A percentile compares a stretch with the other conserved stretches of the same genome.
phyloP scores from a whole-genome alignment of 2,329 filamentous ascomycete genomes.

The Fusarium armeniacum region DNA sequence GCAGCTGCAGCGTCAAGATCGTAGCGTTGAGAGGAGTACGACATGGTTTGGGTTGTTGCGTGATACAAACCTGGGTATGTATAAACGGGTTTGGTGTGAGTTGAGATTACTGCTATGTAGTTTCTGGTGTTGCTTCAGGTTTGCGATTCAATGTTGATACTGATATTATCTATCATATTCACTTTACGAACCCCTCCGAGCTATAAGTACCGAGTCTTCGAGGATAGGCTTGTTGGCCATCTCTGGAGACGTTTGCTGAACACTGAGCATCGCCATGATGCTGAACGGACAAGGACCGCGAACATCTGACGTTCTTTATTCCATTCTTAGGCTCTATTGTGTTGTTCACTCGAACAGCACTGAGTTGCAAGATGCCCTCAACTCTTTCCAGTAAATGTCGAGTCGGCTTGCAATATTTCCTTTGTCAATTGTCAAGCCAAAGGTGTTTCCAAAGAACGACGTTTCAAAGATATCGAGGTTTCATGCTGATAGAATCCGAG shows the following conservation, averaged over 20 bases:
- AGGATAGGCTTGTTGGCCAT: neutral
- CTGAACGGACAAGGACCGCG: neutral
- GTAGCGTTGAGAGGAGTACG: slow-evolving; percentile 24
- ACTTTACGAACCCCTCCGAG: neutral
- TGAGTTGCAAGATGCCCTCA: neutral
- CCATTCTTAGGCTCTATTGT: neutral
- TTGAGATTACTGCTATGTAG: neutral
- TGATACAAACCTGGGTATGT: slow-evolving; percentile 16
- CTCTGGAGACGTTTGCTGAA: neutral
- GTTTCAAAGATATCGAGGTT: slow-evolving; percentile 9
- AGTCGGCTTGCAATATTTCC: neutral
- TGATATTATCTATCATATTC: neutral
- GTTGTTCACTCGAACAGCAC: slow-evolving; percentile 20
- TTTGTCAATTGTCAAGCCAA: slow-evolving; percentile 1
- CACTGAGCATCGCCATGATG: neutral
- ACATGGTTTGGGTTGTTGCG: slow-evolving; percentile 26
- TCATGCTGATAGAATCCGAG: neutral
- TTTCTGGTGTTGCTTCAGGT: neutral
- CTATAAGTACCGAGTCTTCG: slow-evolving; percentile 8
- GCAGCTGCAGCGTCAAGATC: slow-evolving; percentile 16
- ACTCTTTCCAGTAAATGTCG: neutral
- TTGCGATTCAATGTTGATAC: neutral
- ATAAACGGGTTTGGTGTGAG: neutral
- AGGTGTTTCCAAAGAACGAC: slow-evolving; percentile 7
- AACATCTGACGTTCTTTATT: slow-evolving; percentile 2